phyloP scores from a whole-genome alignment of 768 basidiomycete genomes.

The Holtermannia corniformis region DNA sequence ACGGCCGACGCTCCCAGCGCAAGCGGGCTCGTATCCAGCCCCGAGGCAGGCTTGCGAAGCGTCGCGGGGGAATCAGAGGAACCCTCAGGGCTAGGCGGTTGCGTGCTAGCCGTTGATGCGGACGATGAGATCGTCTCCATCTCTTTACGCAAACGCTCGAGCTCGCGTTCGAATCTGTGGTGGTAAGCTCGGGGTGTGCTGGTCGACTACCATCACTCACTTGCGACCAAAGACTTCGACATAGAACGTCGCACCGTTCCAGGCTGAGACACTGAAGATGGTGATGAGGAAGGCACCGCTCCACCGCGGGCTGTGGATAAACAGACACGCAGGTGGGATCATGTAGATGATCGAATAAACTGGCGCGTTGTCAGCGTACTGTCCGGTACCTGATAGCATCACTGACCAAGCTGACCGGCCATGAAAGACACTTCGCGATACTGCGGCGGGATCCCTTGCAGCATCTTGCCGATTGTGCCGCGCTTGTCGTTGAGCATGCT shows the following conservation, averaged over 20 bases:
- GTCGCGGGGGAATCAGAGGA: conserved; percentile 11
- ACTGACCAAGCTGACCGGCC: conserved; percentile 67
- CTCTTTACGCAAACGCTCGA: conserved; percentile 82
- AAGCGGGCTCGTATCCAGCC: conserved; percentile 20
- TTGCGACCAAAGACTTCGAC: conserved; percentile 95
- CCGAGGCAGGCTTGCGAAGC: conserved; percentile 4
- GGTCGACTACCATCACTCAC: conserved; percentile 47
- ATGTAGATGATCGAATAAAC: conserved; percentile 81
- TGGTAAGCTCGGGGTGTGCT: conserved; percentile 10
- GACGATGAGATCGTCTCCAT: conserved; percentile 54
- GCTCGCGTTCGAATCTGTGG: conserved; percentile 76
- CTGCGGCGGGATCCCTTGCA: conserved; percentile 54
- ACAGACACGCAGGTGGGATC: conserved; percentile 68
- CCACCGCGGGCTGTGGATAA: conserved; percentile 71
- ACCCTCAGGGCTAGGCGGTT: conserved; percentile 3
- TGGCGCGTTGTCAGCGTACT: conserved; percentile 31
- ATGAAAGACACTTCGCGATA: conserved; percentile 69
- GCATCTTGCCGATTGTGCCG: conserved; percentile 63
- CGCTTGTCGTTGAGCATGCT: conserved; percentile 75
- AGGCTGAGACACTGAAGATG: conserved; percentile 78
- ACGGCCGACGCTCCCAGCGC: conserved; percentile 22
- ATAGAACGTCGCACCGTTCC: conserved; percentile 84
- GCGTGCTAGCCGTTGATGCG: conserved; percentile 11
- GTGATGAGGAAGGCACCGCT: conserved; percentile 66
- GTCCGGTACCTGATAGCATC: conserved; percentile 9